Conservation (phyloP, 805 yeast species). For the Nakazawaea wickerhamii region DNA sequence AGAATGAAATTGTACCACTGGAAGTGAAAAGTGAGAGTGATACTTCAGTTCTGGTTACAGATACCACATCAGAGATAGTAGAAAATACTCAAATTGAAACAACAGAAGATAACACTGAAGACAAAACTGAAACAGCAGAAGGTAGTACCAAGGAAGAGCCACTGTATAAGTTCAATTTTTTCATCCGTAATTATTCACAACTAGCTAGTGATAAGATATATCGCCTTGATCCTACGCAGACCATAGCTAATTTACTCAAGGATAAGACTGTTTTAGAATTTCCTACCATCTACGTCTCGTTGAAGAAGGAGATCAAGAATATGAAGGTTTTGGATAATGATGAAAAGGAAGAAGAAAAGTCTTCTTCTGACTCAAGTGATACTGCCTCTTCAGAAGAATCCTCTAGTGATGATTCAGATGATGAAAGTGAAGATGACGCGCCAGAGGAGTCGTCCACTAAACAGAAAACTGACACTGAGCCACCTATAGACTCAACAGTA, state of each 20-base stretch:
- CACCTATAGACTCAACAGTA: neutral
- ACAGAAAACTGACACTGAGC: neutral
- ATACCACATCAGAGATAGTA: no score
- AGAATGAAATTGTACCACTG: no score
- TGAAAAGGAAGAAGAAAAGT: constrained; percentile 13
- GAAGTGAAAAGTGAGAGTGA: no score
- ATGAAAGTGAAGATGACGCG: constrained; percentile 11
- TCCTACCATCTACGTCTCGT: constrained; percentile 58
- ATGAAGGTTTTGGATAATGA: constrained; percentile 23
- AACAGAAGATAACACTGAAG: neutral
- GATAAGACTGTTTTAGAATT: constrained; percentile 67
- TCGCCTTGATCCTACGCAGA: constrained; percentile 27
- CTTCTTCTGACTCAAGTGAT: constrained; percentile 13
- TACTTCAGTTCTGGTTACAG: no score
- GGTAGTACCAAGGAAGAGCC: neutral
- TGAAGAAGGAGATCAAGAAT: constrained; percentile 21
- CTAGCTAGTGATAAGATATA: constrained; percentile 27
- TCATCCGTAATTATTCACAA: constrained; percentile 2
- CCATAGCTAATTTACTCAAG: constrained; percentile 44
- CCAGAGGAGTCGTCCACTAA: constrained; percentile 11
- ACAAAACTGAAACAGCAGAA: neutral
- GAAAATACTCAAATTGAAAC: neutral
- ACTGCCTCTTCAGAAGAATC: constrained; percentile 7
- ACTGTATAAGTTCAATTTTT: neutral
- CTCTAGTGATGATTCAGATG: constrained; percentile 7